Percentiles rank a stretch among this genome's conserved stretches.
phyloP scores from a whole-genome alignment of 2,329 filamentous ascomycete genomes.

The Hirsutella thompsonii region DNA sequence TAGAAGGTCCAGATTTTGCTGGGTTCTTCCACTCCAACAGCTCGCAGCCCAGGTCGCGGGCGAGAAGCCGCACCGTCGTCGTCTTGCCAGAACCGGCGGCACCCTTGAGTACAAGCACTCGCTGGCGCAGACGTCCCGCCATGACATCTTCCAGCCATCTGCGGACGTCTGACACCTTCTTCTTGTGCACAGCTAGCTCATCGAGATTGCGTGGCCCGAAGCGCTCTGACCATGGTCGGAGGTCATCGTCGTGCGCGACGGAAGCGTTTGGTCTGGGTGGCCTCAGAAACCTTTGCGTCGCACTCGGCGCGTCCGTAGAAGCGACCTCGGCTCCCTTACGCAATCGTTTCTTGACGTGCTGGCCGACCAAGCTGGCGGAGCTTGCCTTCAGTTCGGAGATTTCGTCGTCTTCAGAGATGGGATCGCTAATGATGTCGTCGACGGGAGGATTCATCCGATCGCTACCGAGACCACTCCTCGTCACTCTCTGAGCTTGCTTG shows the following conservation, averaged over 20 bases:
- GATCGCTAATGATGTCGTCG: constrained; percentile 40
- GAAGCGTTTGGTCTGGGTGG: constrained; percentile 21
- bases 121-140: constrained; percentile 50
- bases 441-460: constrained; percentile 17
- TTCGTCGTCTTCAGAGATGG: constrained; percentile 49
- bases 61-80: constrained; percentile 67
- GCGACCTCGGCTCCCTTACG: constrained; percentile 19
- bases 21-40: constrained; percentile 90
- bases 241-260: constrained; percentile 33
- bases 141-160: constrained; percentile 71
- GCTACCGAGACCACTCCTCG: constrained; percentile 17
- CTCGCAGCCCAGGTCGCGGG: constrained; percentile 62
- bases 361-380: constrained; percentile 40
- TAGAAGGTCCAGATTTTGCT: constrained; percentile 45
- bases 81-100: constrained; percentile 90
- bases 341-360: constrained; percentile 41
- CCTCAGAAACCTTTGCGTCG: constrained; percentile 40
- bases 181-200: constrained; percentile 89
- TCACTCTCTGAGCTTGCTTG: constrained; percentile 41
- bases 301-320: constrained; percentile 12
- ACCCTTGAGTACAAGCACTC: constrained; percentile 75
- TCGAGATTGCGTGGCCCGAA: constrained; percentile 65
- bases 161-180: constrained; percentile 77
- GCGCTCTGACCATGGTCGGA: constrained; percentile 75
- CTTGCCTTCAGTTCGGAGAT: constrained; percentile 36